Conservation (phyloP, 306 rosid genomes). For the Potentilla sterilis region DNA sequence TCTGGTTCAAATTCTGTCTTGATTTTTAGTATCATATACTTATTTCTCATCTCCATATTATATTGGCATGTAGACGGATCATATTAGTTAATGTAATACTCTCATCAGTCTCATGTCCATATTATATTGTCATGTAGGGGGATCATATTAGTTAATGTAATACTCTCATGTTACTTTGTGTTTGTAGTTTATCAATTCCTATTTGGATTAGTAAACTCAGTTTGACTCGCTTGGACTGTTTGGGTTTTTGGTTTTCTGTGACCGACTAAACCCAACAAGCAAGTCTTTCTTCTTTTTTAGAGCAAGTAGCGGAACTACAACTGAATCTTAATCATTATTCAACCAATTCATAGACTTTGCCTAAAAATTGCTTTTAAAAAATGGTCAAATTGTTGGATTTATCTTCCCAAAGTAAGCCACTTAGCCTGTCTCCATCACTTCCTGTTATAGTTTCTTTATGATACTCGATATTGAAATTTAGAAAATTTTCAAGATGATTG, state of each 20-base stretch:
- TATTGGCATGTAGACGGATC: constrained; percentile 1
- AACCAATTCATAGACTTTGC: too few species aligned
- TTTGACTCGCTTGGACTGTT: neutral
- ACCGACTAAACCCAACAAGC: neutral
- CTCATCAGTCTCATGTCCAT: neutral
- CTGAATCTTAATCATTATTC: too few species aligned
- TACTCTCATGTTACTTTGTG: neutral
- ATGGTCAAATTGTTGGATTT: neutral
- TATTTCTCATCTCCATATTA: constrained; percentile 8
- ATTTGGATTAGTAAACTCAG: constrained; percentile 5
- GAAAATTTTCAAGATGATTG: neutral
- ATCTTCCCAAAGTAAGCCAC: neutral
- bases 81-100: neutral
- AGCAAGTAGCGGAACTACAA: too few species aligned
- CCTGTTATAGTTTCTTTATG: neutral
- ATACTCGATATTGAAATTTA: neutral
- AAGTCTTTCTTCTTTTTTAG: too few species aligned
- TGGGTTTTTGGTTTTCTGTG: neutral
- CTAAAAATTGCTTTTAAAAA: too few species aligned
- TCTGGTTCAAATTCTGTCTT: neutral
- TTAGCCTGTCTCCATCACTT: neutral
- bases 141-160: neutral
- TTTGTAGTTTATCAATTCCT: neutral
- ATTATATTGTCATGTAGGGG: constrained; percentile 6
- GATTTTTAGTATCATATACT: constrained; percentile 3